Conservation (phyloP, 2,329 filamentous ascomycete genomes). For the Alternaria panax region DNA sequence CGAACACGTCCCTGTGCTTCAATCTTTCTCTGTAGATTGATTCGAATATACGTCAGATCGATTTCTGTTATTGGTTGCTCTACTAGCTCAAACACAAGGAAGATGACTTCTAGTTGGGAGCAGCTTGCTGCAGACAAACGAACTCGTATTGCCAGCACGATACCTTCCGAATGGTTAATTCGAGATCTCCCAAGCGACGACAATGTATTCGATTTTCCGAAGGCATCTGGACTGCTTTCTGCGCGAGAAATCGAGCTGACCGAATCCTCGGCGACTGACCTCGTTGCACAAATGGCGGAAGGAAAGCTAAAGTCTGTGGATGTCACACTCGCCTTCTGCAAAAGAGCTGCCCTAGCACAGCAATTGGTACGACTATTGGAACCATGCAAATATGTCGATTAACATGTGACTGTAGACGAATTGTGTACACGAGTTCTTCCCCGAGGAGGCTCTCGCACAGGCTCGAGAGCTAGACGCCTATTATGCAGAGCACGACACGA, state of each 20-base stretch:
- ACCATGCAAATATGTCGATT: neutral
- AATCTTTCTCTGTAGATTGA: neutral
- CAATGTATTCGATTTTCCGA: constrained; percentile 26
- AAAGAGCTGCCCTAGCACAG: constrained; percentile 61
- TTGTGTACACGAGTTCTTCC: constrained; percentile 53
- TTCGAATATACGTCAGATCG: neutral
- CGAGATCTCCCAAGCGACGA: constrained; percentile 8
- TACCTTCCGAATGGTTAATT: constrained; percentile 34
- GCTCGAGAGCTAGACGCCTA: constrained; percentile 50
- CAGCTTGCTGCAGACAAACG: constrained; percentile 29
- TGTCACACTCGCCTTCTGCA: constrained; percentile 60
- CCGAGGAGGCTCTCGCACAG: constrained; percentile 48
- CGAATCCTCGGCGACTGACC: constrained; percentile 29
- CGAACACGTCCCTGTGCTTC: neutral
- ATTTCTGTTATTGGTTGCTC: neutral
- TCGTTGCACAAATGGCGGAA: constrained; percentile 25
- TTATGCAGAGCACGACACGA: constrained; percentile 31
- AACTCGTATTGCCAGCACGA: constrained; percentile 25
- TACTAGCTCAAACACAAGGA: neutral
- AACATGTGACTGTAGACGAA: constrained; percentile 1
- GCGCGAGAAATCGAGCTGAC: constrained; percentile 34
- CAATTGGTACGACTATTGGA: constrained; percentile 56
- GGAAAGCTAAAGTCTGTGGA: constrained; percentile 39
- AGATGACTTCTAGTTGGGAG: constrained; percentile 25
- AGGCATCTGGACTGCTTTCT: constrained; percentile 30